Evolutionary conservation across 2,329 filamentous ascomycete genomes (phyloP).

Genomic region (Talaromyces sp.): DNA sequence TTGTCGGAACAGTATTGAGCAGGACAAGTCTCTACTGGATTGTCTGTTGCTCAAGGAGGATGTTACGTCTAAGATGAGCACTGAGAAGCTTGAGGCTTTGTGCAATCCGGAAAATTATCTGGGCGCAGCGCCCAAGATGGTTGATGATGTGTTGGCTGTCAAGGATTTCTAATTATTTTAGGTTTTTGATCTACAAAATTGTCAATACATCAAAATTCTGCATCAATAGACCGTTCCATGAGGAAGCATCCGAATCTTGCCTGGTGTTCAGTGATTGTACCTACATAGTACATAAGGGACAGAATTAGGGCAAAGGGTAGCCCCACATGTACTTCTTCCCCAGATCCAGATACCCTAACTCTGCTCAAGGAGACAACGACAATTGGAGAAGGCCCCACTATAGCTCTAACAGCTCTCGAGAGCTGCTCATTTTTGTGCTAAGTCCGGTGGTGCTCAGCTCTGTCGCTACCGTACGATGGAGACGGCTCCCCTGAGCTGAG

Average conservation of each 20-base stretch:
- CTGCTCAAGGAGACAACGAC: not conserved
- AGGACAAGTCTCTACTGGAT: constrained; percentile 45
- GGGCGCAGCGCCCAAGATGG: constrained; percentile 35
- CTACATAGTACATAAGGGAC: not conserved
- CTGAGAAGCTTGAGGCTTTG: constrained; percentile 51
- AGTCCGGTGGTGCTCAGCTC: not conserved
- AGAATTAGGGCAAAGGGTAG: not conserved
- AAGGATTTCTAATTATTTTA: not conserved
- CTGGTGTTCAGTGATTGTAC: not conserved
- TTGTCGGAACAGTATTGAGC: constrained; percentile 52
- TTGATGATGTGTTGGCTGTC: constrained; percentile 33
- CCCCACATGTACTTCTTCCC: not conserved
- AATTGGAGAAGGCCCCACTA: not conserved
- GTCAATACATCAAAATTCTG: not conserved
- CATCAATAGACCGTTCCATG: not conserved
- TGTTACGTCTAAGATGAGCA: constrained; percentile 46
- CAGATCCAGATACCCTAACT: not conserved
- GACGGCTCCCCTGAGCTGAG: not conserved
- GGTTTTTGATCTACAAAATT: not conserved
- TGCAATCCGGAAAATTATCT: constrained; percentile 56
- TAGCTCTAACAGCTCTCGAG: not conserved
- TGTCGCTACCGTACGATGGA: not conserved
- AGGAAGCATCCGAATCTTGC: not conserved
- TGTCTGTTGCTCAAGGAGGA: constrained; percentile 38
- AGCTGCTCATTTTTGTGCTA: not conserved